phyloP scores from a whole-genome alignment of 2,329 filamentous ascomycete species.

The Fusarium fracticaudum region DNA sequence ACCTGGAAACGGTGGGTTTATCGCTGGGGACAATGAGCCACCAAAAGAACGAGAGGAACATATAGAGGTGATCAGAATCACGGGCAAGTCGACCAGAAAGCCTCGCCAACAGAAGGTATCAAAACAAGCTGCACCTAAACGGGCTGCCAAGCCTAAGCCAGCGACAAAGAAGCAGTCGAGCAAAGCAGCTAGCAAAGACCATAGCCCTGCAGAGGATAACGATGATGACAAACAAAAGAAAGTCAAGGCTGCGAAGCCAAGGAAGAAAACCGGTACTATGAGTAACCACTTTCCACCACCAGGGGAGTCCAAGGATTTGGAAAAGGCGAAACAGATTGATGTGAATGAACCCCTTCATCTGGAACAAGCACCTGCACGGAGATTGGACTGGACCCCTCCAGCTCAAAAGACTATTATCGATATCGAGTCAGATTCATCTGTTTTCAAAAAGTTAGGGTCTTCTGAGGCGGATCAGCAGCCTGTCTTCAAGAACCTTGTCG shows the following conservation, averaged over 20 bases:
- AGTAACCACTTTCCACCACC: slow-evolving; percentile 48
- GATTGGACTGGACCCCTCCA: slow-evolving; percentile 75
- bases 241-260: slow-evolving; percentile 24
- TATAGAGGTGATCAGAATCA: slow-evolving; percentile 38
- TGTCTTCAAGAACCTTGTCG: slow-evolving; percentile 57
- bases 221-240: slow-evolving; percentile 49
- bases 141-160: background rate
- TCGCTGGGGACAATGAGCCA: background rate
- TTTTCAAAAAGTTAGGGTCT: slow-evolving; percentile 10
- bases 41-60: slow-evolving; percentile 16
- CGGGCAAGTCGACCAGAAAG: slow-evolving; percentile 24
- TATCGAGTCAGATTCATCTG: slow-evolving; percentile 47
- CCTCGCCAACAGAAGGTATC: slow-evolving; percentile 29
- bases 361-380: slow-evolving; percentile 63
- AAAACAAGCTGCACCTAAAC: slow-evolving; percentile 26
- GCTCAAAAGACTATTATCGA: slow-evolving; percentile 50
- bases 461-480: slow-evolving; percentile 30
- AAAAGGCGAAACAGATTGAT: slow-evolving; percentile 29
- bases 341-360: slow-evolving; percentile 50
- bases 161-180: background rate
- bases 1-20: background rate
- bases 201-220: background rate
- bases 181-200: background rate
- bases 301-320: slow-evolving; percentile 19
- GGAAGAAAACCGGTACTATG: slow-evolving; percentile 41